These are phyloP conservation scores for Irineochytrium annulatum DNA, from an alignment of 192 early-diverging fungal species.

Conservation along the genomic window DNA sequence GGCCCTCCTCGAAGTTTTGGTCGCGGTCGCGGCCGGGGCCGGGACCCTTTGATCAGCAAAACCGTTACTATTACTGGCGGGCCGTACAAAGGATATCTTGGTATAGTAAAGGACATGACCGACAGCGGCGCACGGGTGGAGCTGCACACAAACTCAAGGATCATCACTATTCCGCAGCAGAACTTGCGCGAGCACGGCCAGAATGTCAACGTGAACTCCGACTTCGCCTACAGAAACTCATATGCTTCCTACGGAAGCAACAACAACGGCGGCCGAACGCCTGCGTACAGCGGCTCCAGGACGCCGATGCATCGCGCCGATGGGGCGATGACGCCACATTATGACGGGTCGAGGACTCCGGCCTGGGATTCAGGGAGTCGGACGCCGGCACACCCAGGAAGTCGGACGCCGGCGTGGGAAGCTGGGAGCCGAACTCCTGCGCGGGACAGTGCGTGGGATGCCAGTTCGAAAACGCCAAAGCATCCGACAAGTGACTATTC, in stretches of 20 bases:
- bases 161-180: conserved; percentile 74
- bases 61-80: conserved; percentile 83
- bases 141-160: conserved; percentile 82
- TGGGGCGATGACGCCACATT: conserved; percentile 28
- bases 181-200: conserved; percentile 66
- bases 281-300: conserved; percentile 39
- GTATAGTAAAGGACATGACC: conserved; percentile 86
- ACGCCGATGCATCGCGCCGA: conserved; percentile 45
- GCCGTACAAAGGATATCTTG: conserved; percentile 95
- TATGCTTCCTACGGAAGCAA: conserved; percentile 1
- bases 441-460: conserved; percentile 36
- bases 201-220: conserved; percentile 17
- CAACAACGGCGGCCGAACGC: conserved; percentile 36
- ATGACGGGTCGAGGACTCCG: conserved; percentile 63
- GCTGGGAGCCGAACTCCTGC: conserved; percentile 51
- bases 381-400: conserved; percentile 48
- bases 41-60: conserved; percentile 57
- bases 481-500: conserved; percentile 15
- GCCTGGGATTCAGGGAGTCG: conserved; percentile 64
- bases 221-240: conserved; percentile 11
- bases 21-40: conserved; percentile 40
- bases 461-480: conserved; percentile 31
- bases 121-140: conserved; percentile 77
- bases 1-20: conserved; percentile 12
- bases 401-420: conserved; percentile 45